A percentile compares a stretch with the other conserved stretches of the same genome.
These are phyloP conservation scores for Thamnidium elegans DNA, from an alignment of 192 early-diverging fungal genomes.

Conservation along the genomic window DNA sequence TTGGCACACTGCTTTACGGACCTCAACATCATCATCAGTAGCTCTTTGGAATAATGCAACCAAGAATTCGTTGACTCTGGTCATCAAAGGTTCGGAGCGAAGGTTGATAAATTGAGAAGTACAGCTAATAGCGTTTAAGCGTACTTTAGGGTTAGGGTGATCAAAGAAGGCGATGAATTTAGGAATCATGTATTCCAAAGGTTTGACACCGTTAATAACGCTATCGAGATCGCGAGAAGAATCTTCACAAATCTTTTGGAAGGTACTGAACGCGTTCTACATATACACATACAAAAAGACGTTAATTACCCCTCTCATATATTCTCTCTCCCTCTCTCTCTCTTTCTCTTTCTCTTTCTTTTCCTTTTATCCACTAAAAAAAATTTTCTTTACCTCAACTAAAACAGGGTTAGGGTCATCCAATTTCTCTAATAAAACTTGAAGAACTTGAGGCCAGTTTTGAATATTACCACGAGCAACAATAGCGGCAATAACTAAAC, in stretches of 20 bases:
- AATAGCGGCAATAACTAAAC: constrained; percentile 87
- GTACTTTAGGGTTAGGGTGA: constrained; percentile 69
- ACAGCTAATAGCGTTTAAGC: constrained; percentile 78
- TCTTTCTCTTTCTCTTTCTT: neutral
- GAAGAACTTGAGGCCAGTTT: constrained; percentile 84
- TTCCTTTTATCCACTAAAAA: neutral
- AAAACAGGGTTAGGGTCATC: constrained; percentile 65
- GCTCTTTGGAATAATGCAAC: constrained; percentile 79
- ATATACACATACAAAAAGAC: neutral
- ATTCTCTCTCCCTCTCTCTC: neutral
- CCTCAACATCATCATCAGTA: constrained; percentile 76
- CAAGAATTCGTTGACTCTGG: constrained; percentile 69
- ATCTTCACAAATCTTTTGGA: constrained; percentile 97
- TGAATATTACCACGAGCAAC: constrained; percentile 63
- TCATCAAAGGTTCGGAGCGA: constrained; percentile 70
- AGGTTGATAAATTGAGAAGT: constrained; percentile 85
- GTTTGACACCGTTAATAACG: constrained; percentile 67
- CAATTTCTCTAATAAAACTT: constrained; percentile 73
- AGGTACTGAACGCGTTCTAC: constrained; percentile 79
- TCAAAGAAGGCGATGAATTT: constrained; percentile 86
- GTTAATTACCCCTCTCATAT: neutral
- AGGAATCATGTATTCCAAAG: constrained; percentile 84
- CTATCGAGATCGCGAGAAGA: constrained; percentile 76
- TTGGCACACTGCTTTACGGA: constrained; percentile 92
- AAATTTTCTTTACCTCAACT: constrained; percentile 63